Evolutionary conservation across 257 asterid species (phyloP).

Genomic region (Ilex aquifolium): DNA sequence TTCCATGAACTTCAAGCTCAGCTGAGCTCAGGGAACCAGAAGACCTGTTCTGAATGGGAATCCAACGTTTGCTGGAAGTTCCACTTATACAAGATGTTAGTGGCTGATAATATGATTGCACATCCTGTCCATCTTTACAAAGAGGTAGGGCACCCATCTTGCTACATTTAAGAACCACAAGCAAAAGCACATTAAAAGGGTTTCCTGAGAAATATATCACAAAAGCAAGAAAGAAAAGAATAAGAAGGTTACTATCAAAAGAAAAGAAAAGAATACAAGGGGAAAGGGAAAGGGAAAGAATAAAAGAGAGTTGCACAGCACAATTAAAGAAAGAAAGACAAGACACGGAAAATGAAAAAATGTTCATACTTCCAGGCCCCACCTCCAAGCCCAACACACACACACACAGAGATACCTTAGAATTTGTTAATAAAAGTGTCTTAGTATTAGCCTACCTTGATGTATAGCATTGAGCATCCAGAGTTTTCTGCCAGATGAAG

Average conservation of each 20-base stretch:
- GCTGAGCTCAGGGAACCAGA: constrained; percentile 36
- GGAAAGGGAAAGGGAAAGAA: not conserved
- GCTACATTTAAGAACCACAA: constrained; percentile 24
- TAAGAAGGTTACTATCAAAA: not conserved
- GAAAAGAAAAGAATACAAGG: not conserved
- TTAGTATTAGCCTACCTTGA: constrained; percentile 51
- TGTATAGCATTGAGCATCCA: constrained; percentile 59
- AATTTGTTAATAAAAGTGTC: not conserved
- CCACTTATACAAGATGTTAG: constrained; percentile 71
- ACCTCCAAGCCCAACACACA: not conserved
- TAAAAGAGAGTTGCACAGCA: not conserved
- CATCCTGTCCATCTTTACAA: constrained; percentile 70
- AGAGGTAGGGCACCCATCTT: constrained; percentile 47
- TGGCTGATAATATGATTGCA: constrained; percentile 67
- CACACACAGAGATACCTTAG: not conserved
- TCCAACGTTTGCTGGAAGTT: constrained; percentile 68
- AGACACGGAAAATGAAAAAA: too few relatives aligned
- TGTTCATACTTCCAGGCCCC: too few relatives aligned
- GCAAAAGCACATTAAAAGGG: not conserved
- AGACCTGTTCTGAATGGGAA: constrained; percentile 61
- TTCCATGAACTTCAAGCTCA: constrained; percentile 70
- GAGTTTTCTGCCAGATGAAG: constrained; percentile 76
- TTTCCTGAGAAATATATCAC: not conserved
- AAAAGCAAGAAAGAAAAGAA: not conserved
- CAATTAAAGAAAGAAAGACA: not conserved